Evolutionary conservation across 345 rosid genomes (phyloP).

Genomic region (Kernera saxatilis): DNA sequence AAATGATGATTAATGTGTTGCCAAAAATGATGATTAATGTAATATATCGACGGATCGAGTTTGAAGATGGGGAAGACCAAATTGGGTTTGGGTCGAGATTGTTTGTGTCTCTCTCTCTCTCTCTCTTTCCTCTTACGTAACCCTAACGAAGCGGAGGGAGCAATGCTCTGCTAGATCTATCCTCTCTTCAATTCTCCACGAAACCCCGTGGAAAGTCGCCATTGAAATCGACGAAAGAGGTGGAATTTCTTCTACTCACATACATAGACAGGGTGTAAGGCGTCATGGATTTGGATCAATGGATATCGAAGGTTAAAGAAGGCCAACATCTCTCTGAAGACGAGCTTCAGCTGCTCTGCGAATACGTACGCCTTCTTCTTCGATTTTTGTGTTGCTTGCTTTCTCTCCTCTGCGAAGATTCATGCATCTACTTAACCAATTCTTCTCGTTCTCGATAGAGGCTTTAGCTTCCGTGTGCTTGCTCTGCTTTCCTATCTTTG

Average conservation of each 20-base stretch:
- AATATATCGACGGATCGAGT: constrained; percentile 6
- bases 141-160: constrained; percentile 31
- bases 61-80: constrained; percentile 23
- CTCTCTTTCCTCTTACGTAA: constrained; percentile 12
- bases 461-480: not conserved
- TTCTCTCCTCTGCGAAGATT: not conserved
- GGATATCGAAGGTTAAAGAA: constrained; percentile 95
- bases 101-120: not conserved
- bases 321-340: constrained; percentile 90
- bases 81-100: constrained; percentile 29
- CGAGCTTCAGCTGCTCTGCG: constrained; percentile 99
- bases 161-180: constrained; percentile 36
- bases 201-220: constrained; percentile 7
- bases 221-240: not conserved
- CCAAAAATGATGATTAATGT: constrained; percentile 2
- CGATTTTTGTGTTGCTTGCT: not conserved
- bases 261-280: not conserved
- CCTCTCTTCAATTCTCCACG: constrained; percentile 1
- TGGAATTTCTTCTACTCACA: constrained; percentile 4
- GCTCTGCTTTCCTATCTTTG: not conserved
- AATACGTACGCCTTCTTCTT: constrained; percentile 49
- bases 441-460: not conserved
- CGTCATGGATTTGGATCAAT: constrained; percentile 96
- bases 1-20: not conserved
- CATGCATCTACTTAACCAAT: not conserved